Evolutionary conservation across 257 asterid genomes (phyloP).

Genomic region (Petrea volubilis): DNA sequence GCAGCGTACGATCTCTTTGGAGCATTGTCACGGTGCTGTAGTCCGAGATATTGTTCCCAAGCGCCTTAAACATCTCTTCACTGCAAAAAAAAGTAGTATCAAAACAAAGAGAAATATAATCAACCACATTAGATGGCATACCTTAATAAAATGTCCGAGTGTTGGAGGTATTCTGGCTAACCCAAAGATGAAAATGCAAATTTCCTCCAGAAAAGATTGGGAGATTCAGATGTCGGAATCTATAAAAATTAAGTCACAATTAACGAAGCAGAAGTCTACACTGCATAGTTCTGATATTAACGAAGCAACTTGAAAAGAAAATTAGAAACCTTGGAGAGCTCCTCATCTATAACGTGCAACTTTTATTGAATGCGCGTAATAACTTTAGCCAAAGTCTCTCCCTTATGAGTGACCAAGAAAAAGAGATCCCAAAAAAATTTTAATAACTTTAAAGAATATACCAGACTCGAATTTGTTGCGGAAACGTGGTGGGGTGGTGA

Average conservation of each 20-base stretch:
- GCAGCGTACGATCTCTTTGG: slow-evolving; percentile 62
- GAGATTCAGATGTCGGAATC: slow-evolving; percentile 15
- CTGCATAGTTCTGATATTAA: background rate
- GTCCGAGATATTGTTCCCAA: slow-evolving; percentile 74
- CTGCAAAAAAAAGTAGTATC: slow-evolving; percentile 35
- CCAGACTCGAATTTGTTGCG: too few relatives aligned
- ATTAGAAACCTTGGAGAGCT: slow-evolving; percentile 55
- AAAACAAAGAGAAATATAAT: background rate
- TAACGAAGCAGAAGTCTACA: background rate
- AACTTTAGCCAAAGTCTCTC: slow-evolving; percentile 60
- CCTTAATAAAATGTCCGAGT: slow-evolving; percentile 37
- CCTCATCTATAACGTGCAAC: slow-evolving; percentile 69
- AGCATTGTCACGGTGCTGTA: slow-evolving; percentile 69
- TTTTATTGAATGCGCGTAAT: slow-evolving; percentile 62
- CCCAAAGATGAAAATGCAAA: slow-evolving; percentile 68
- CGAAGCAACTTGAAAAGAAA: slow-evolving; percentile 15
- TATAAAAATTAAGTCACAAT: background rate
- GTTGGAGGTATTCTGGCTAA: slow-evolving; percentile 67
- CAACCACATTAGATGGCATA: too few relatives aligned
- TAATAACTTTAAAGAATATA: too few relatives aligned
- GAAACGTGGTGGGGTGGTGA: too few relatives aligned
- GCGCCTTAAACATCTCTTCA: slow-evolving; percentile 72
- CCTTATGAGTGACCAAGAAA: slow-evolving; percentile 63
- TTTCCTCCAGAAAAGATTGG: slow-evolving; percentile 50
- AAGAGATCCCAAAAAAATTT: slow-evolving; percentile 83